A percentile compares a stretch with the other conserved stretches of the same genome.
phyloP scores from a whole-genome alignment of 805 yeast genomes.

The Maudiozyma pseudohumilis region DNA sequence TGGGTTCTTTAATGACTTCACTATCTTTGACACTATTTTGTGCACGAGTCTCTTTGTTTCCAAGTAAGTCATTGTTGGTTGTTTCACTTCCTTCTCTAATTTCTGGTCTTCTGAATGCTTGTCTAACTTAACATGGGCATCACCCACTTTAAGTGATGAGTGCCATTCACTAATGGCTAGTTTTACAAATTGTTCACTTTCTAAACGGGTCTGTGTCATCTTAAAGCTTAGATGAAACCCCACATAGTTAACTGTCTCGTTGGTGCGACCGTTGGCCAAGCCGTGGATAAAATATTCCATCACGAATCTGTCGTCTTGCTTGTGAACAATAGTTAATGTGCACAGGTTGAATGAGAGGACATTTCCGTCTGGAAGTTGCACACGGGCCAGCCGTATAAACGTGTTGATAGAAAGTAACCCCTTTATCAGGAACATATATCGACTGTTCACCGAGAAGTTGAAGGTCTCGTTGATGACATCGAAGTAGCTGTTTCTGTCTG shows the following conservation, averaged over 20 bases:
- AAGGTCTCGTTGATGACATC: constrained; percentile 4
- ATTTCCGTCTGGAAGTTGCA: constrained; percentile 7
- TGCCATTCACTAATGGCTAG: constrained; percentile 14
- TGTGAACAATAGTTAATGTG: constrained; percentile 13
- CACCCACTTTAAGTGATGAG: constrained; percentile 14
- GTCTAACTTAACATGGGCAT: constrained; percentile 10
- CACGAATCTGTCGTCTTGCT: constrained; percentile 9
- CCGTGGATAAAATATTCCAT: constrained; percentile 17
- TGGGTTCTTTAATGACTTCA: constrained; percentile 2
- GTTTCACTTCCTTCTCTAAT: neutral
- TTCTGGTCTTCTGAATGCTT: neutral
- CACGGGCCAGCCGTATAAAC: constrained; percentile 8
- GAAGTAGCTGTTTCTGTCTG: neutral
- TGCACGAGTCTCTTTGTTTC: neutral
- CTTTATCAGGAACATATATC: constrained; percentile 7
- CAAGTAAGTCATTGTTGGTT: neutral
- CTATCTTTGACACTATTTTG: neutral
- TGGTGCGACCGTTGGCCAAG: constrained; percentile 6
- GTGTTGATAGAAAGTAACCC: constrained; percentile 11
- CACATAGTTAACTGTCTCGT: constrained; percentile 13
- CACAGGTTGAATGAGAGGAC: constrained; percentile 10
- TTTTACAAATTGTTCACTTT: constrained; percentile 2
- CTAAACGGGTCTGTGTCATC: constrained; percentile 3
- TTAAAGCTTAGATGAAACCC: constrained; percentile 12
- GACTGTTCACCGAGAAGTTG: constrained; percentile 8